These are phyloP conservation scores for Ilyonectria robusta DNA, from an alignment of 2,329 filamentous ascomycete genomes.

Conservation along the genomic window DNA sequence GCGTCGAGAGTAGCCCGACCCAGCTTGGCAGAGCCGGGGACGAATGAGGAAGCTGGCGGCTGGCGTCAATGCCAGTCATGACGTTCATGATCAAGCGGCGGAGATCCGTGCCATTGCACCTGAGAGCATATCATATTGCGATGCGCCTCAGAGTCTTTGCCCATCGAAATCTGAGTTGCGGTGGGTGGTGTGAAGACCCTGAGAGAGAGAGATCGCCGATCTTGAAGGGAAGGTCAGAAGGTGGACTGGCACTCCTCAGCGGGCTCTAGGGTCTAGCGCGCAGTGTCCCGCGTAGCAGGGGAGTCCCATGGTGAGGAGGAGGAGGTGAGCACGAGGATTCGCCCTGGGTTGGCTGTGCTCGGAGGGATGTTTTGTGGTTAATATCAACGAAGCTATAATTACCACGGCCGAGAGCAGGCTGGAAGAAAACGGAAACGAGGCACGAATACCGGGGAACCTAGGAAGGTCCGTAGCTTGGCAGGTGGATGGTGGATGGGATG, in stretches of 20 bases:
- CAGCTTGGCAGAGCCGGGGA: constrained; percentile 33
- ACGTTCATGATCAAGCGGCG: constrained; percentile 26
- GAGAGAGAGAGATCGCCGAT: constrained; percentile 41
- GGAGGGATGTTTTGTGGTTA: not conserved
- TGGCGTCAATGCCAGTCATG: constrained; percentile 30
- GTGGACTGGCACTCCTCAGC: constrained; percentile 14
- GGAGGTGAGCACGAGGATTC: not conserved
- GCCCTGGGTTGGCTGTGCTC: constrained; percentile 4
- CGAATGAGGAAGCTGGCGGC: constrained; percentile 40
- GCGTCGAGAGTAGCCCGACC: constrained; percentile 34
- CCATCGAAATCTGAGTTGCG: constrained; percentile 34
- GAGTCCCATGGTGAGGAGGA: constrained; percentile 1
- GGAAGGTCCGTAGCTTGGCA: not conserved
- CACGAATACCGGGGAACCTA: constrained; percentile 1
- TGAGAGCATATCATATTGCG: constrained; percentile 22
- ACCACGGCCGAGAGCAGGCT: not conserved
- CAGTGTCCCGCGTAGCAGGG: constrained; percentile 10
- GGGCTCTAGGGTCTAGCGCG: constrained; percentile 27
- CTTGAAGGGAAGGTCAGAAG: constrained; percentile 37
- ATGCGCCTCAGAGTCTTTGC: constrained; percentile 23
- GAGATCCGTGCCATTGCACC: constrained; percentile 3
- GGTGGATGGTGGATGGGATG: constrained; percentile 22
- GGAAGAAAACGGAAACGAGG: not conserved
- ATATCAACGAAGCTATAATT: not conserved
- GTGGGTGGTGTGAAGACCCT: constrained; percentile 20